These are phyloP conservation scores for Xylaria sp. DNA, from an alignment of 2,329 filamentous ascomycete genomes.

Conservation along the genomic window DNA sequence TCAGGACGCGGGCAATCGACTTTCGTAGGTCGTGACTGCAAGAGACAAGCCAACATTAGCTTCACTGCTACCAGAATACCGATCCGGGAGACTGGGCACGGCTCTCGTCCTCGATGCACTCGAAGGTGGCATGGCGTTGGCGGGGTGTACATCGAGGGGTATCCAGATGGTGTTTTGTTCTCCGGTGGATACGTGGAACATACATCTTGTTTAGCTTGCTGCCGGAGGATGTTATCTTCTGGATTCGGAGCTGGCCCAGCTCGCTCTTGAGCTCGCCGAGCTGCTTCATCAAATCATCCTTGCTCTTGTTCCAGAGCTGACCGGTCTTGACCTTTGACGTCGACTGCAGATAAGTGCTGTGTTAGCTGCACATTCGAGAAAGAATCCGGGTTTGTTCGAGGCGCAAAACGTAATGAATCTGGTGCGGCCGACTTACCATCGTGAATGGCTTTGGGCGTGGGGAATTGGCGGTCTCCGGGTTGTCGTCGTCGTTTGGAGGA, in stretches of 20 bases:
- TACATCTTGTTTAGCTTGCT: conserved; percentile 99
- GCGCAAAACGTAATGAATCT: not conserved
- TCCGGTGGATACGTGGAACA: conserved; percentile 59
- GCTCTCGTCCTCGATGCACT: conserved; percentile 16
- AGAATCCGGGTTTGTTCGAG: conserved; percentile 4
- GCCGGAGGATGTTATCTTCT: conserved; percentile 96
- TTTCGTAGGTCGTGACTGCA: conserved; percentile 97
- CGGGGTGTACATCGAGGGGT: conserved; percentile 35
- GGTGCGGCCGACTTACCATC: conserved; percentile 57
- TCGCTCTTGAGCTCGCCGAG: conserved; percentile 95
- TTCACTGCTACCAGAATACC: not conserved
- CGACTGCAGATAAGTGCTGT: conserved; percentile 56
- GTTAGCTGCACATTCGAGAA: conserved; percentile 37
- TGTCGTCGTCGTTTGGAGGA: conserved; percentile 39
- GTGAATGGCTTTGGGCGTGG: conserved; percentile 52
- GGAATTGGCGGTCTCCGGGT: conserved; percentile 45
- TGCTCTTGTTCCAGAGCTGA: conserved; percentile 99
- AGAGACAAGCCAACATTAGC: conserved; percentile 39
- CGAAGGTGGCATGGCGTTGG: conserved; percentile 22
- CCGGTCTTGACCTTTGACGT: conserved; percentile 87
- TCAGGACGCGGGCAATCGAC: conserved; percentile 98
- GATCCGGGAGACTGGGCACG: not conserved
- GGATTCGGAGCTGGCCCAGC: conserved; percentile 94
- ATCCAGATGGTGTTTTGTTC: conserved; percentile 11
- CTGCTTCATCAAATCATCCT: conserved; percentile 97